phyloP scores from a whole-genome alignment of 2,329 filamentous ascomycete genomes.

The Cryphonectria nitschkei region DNA sequence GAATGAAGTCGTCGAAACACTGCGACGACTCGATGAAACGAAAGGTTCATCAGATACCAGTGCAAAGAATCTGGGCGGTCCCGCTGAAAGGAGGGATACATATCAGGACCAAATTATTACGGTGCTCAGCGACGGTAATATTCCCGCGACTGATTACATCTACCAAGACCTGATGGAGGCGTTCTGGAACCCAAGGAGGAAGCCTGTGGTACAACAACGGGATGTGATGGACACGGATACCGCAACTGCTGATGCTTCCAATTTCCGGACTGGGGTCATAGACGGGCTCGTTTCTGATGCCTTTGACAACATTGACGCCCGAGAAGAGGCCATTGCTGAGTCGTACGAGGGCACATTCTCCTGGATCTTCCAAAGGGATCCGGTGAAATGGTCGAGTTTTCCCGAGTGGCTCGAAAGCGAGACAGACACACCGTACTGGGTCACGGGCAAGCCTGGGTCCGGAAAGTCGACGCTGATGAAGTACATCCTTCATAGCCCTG shows the following conservation, averaged over 20 bases:
- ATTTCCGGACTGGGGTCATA: not conserved
- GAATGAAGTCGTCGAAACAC: not conserved
- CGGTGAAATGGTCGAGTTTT: not conserved
- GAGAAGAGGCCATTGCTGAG: not conserved
- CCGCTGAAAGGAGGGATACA: not conserved
- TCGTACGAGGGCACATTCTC: not conserved
- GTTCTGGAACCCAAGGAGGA: not conserved
- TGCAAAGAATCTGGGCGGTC: not conserved
- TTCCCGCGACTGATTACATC: not conserved
- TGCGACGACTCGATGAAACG: not conserved
- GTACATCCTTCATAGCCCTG: not conserved
- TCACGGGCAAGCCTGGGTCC: not conserved
- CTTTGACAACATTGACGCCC: not conserved
- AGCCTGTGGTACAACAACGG: not conserved
- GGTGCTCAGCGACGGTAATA: not conserved
- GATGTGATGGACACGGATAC: not conserved
- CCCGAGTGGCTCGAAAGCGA: not conserved
- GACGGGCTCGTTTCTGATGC: not conserved
- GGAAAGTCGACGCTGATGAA: constrained; percentile 3
- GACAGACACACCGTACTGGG: not conserved
- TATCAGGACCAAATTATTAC: not conserved
- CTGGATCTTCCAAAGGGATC: not conserved
- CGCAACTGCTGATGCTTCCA: not conserved
- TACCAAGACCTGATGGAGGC: not conserved
- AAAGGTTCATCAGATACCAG: not conserved